phyloP scores from a whole-genome alignment of 2,329 filamentous ascomycete genomes.

The Fusarium chlamydosporum region DNA sequence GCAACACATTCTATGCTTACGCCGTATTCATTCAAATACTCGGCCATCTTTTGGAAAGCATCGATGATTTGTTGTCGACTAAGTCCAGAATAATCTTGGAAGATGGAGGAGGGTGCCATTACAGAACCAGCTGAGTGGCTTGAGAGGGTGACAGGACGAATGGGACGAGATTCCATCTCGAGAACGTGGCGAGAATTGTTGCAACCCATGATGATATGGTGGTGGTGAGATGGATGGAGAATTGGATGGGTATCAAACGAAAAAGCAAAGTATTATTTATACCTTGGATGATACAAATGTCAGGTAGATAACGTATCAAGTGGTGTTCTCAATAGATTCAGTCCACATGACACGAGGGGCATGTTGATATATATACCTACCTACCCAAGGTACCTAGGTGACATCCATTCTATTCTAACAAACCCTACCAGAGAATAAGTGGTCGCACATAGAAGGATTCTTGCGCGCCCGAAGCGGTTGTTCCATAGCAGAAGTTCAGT shows the following conservation, averaged over 20 bases:
- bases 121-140: constrained; percentile 37
- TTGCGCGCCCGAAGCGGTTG: constrained; percentile 26
- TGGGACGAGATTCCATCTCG: constrained; percentile 42
- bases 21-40: constrained; percentile 41
- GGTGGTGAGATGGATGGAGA: constrained; percentile 3
- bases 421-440: constrained; percentile 10
- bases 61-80: constrained; percentile 28
- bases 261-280: not conserved
- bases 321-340: constrained; percentile 13
- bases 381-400: constrained; percentile 8
- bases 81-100: constrained; percentile 37
- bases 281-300: constrained; percentile 3
- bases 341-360: constrained; percentile 25
- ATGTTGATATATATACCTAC: constrained; percentile 38
- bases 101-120: constrained; percentile 35
- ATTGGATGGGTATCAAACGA: not conserved
- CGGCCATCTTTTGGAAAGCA: constrained; percentile 43
- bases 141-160: constrained; percentile 39
- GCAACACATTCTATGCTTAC: constrained; percentile 29
- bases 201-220: constrained; percentile 36
- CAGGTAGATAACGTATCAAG: constrained; percentile 17
- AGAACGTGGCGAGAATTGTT: constrained; percentile 37
- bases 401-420: constrained; percentile 1
- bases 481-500: constrained; percentile 19
- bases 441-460: constrained; percentile 18